Conservation (phyloP, 2,329 filamentous ascomycete genomes). For the Sporothrix pseudoabietina region DNA sequence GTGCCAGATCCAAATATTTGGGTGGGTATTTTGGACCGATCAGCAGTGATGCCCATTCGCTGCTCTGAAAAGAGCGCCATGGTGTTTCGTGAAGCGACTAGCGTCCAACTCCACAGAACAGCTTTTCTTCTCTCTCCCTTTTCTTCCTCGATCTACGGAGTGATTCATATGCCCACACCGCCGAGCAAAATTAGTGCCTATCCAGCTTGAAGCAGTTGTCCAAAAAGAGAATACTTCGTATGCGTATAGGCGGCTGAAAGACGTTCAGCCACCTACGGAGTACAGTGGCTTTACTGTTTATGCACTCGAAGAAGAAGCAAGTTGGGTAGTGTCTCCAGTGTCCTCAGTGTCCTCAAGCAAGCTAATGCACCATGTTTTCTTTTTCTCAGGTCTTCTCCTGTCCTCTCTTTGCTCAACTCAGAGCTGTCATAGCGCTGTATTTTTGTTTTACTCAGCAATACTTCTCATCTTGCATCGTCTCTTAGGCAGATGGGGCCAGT, state of each 20-base stretch:
- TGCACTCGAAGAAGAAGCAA: not conserved
- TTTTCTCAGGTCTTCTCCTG: not conserved
- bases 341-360: constrained; percentile 8
- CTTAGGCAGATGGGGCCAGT: not conserved
- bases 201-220: not conserved
- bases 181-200: not conserved
- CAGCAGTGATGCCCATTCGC: not conserved
- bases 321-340: not conserved
- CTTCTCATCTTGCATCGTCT: not conserved
- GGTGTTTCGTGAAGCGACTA: constrained; percentile 17
- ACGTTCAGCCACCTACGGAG: not conserved
- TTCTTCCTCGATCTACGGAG: not conserved
- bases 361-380: constrained; percentile 18
- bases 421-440: not conserved
- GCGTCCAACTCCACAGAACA: not conserved
- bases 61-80: not conserved
- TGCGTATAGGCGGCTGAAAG: too few relatives aligned
- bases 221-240: not conserved
- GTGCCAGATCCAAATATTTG: too few relatives aligned
- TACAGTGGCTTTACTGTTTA: not conserved
- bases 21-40: constrained; percentile 1
- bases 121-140: not conserved
- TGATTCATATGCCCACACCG: not conserved
- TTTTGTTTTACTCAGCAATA: not conserved
- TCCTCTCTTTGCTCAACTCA: not conserved